These are phyloP conservation scores for Pleurotus platypus DNA, from an alignment of 768 basidiomycete species.

Conservation along the genomic window DNA sequence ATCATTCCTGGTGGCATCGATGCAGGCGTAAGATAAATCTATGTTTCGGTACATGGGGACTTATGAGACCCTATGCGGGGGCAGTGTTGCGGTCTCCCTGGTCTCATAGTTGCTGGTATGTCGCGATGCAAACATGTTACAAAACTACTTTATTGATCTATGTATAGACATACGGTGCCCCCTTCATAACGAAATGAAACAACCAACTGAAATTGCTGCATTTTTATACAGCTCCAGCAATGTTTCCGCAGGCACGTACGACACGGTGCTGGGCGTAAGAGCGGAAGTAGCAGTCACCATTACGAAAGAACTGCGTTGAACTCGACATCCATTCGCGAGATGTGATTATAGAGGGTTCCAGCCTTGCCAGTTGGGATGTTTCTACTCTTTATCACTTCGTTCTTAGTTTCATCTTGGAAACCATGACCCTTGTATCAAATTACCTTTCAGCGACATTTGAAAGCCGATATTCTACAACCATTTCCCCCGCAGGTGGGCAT, in stretches of 20 bases:
- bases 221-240: constrained; percentile 31
- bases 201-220: constrained; percentile 16
- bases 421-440: no score
- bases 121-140: neutral
- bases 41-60: constrained; percentile 46
- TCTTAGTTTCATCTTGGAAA: no score
- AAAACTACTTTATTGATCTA: neutral
- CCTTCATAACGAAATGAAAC: neutral
- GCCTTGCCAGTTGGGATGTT: no score
- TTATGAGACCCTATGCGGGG: constrained; percentile 59
- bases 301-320: constrained; percentile 35
- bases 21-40: constrained; percentile 39
- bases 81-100: constrained; percentile 61
- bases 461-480: no score
- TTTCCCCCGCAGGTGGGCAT: no score
- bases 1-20: constrained; percentile 40
- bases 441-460: no score
- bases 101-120: constrained; percentile 56
- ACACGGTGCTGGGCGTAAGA: constrained; percentile 43
- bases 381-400: no score
- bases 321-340: constrained; percentile 19
- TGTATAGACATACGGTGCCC: neutral
- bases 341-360: neutral
- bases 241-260: constrained; percentile 38
- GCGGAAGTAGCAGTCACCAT: constrained; percentile 63